Base-by-base conservation (phyloP, 78 protist genomes). In the Creolimax fragrantissima region DNA sequence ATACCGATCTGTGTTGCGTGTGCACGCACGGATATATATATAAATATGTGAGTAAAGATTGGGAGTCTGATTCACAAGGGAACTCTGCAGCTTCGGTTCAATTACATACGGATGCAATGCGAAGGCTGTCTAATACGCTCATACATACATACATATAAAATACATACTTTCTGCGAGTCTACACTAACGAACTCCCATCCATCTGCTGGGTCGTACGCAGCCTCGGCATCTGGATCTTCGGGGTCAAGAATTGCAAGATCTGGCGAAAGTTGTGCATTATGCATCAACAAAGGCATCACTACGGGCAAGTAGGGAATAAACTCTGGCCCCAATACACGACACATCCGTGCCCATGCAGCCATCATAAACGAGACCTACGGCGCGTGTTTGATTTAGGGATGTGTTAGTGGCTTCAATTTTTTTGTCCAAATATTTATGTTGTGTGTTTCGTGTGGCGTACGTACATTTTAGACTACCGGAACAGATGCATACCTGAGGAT, bases 281-380 rank as follows among this genome's bases (percentile, higher is more conserved):
- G 41, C 3, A 96, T 39, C 32, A 97, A 89, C 88, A 96, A 95
- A 39, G 94, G 94, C 94, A 96, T 92, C 35, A 95, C 95, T 58
- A 4, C 37, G 2, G 44, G 42, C 42, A 97, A 93, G 93, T 95
- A 97, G 42, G 97, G 98, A 6, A 42, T 58, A 66, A 98, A 98
- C 37, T 95, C 96, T 41, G 81, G 89, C 37, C 95, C 95, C 37
- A 97, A 90, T 47, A 94, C 89, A 92, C 92, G 93, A 45, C 96
- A 93, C 85, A 98, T 93, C 84, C 99, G 94, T 32, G 95, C 95
- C 94, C 92, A 92, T 32, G 98, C 97, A n/a, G 95, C 45, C 81
- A 95, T 92, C 89, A 95, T 45, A 93, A 95, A 97, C n/a, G 94
- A 74, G 58, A 89, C 45, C 92, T 94, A 97, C 11, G 97, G 97